Base-by-base conservation (phyloP, 306 rosid genomes). In the Heteromeles arbutifolia region DNA sequence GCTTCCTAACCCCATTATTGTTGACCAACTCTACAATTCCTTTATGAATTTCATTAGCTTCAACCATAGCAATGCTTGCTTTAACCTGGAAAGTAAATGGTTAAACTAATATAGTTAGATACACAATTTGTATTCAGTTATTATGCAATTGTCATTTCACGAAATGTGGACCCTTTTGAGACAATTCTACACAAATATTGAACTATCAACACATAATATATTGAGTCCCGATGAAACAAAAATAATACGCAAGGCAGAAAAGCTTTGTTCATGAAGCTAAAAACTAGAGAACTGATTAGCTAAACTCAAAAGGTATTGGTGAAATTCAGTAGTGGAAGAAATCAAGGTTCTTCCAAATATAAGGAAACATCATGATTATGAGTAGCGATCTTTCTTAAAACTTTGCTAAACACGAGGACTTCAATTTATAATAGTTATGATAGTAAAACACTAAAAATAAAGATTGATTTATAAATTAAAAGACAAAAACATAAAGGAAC, bases 11-110 rank as follows among this genome's bases (percentile, higher is more conserved):
- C 39, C 80, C 86, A 77, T 87, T 75, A 62, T 14, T 77, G 78
- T 66, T 80, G 79, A 87, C 88, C 84, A 79, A 56, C 73, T 93
- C 93, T 80, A 93, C 87, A 74, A 93, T 89, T 82, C 97, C 97
- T 78, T 80, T 89, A 71, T 85, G 93, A 69, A 89, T 86, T 73
- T 84, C 90, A 65, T 85, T 88, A 14, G 88, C 87, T 89, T 93
- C 91, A 57, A 79, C 75, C 21, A 84, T 73, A 31, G 81, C 69
- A 66, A 77, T 45, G 75, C 89, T 88, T 9, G 90, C 90, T 80
- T 85, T 85, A 52, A 88, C 92, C 98, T 93, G 83, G 31, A 74
- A 82, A 76, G 34, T 68, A 77, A 77, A 71, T 50, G 65, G 57
- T 77, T 58, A 26, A 59, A 77, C 21, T 26, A 67, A 26, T 7